Evolutionary conservation across 352 stramenopile species (phyloP).

Genomic region (Bremia lactucae): DNA sequence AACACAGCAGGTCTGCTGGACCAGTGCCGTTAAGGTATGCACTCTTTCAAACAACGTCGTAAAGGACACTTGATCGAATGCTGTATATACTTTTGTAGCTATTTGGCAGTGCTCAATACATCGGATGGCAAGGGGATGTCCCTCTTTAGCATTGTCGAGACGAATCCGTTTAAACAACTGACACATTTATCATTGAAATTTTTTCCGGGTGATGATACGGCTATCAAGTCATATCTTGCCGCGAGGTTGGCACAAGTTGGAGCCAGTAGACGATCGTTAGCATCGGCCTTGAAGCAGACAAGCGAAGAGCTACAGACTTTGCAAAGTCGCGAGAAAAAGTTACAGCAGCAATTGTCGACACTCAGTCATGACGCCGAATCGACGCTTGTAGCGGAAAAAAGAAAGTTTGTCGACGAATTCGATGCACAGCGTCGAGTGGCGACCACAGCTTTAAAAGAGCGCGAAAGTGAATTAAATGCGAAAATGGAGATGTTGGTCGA

Average conservation of each 20-base stretch:
- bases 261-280: constrained; percentile 31
- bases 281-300: constrained; percentile 33
- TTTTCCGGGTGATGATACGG: constrained; percentile 70
- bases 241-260: constrained; percentile 78
- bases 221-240: constrained; percentile 88
- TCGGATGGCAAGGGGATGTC: constrained; percentile 45
- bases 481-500: constrained; percentile 50
- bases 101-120: constrained; percentile 76
- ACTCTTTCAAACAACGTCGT: too few relatives aligned
- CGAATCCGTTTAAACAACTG: constrained; percentile 91
- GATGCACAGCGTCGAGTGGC: constrained; percentile 45
- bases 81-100: constrained; percentile 24
- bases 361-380: constrained; percentile 44
- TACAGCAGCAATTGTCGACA: constrained; percentile 45
- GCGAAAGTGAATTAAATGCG: constrained; percentile 50
- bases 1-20: constrained; percentile 39
- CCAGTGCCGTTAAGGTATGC: constrained; percentile 49
- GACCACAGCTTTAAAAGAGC: constrained; percentile 32
- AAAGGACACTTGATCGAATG: too few relatives aligned
- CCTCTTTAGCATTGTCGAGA: constrained; percentile 90
- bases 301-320: constrained; percentile 29
- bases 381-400: constrained; percentile 48
- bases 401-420: constrained; percentile 57
- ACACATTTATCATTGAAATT: constrained; percentile 89
- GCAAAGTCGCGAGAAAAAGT: constrained; percentile 26